Evolutionary conservation across 495 filamentous ascomycete genomes (phyloP), one percentile per base, ranked within the genome.

Genomic region (Tirmania nivea): DNA sequence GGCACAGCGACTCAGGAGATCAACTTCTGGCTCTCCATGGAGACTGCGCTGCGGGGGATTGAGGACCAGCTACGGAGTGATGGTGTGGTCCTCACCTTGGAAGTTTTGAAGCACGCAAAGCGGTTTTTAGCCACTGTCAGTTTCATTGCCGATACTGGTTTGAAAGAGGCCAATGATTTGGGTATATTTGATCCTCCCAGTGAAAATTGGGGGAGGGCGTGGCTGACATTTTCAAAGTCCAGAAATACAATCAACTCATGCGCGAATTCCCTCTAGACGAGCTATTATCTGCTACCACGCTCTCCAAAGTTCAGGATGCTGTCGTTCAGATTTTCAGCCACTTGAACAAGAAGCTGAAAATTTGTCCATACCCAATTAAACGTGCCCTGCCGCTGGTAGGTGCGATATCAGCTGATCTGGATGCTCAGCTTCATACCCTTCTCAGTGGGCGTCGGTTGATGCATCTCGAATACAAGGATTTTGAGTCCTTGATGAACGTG

Each of bases 241-340:
- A 94, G 69, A 94, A 93, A 63, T 96, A 95, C 69, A 99, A 99
- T 66, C 84, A 90, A 67, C 72, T 96, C 14, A 94, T 99, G 88
- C 78, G 90, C 48, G 92, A 96, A 63, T 99, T 99, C 58, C 90
- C 90, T 1, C 74, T 94, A 45, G 87, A 95, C 64, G 92, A 99
- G 63, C 69, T 99, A 19, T 73, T 94, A 2, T 92, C 90, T 37
- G 87, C 92, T 5, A 90, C 88, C 6, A 86, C 87, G 2, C 66
- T 96, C 47, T 75, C 78, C 58, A 95, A 92, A 65, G 78, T 94
- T n/a, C 77, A 88, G 62, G 86, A 95, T 55, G 82, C 92, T 4
- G 75, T 96, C 51, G 73, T 78, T 51, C 72, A 84, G 51, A 90
- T 96, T 55, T 96, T 99, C 68, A 73, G 68, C 34, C 90, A 99